Evolutionary conservation across 139 green algal species (phyloP).

Genomic region (Tetradesmus obliquus): DNA sequence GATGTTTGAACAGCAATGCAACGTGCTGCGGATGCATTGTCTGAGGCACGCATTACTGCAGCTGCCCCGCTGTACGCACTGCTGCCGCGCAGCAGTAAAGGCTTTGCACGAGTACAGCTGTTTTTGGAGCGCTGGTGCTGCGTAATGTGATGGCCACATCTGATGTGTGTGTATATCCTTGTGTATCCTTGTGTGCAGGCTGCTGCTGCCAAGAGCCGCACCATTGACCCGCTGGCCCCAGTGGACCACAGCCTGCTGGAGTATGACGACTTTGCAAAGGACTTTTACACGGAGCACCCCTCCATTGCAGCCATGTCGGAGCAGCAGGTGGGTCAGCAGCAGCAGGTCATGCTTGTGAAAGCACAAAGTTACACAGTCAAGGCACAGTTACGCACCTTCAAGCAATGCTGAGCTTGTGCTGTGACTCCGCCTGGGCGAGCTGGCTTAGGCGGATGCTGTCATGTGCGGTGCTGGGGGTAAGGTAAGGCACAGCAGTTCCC

Average conservation of each 20-base stretch:
- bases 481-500: too few relatives aligned
- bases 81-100: too few relatives aligned
- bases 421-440: too few relatives aligned
- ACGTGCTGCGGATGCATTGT: too few relatives aligned
- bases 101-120: too few relatives aligned
- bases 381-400: background rate
- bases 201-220: constrained; percentile 19
- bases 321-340: constrained; percentile 64
- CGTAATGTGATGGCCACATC: too few relatives aligned
- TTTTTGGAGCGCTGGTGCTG: too few relatives aligned
- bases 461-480: too few relatives aligned
- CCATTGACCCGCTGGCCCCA: constrained; percentile 68
- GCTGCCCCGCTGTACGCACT: too few relatives aligned
- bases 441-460: too few relatives aligned
- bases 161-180: background rate
- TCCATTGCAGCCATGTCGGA: constrained; percentile 75
- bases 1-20: too few relatives aligned
- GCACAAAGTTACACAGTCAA: constrained; percentile 22
- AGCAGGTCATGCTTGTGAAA: background rate
- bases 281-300: constrained; percentile 82
- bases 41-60: too few relatives aligned
- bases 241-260: constrained; percentile 74
- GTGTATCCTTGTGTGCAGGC: background rate
- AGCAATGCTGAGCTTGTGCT: background rate
- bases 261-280: constrained; percentile 86